A percentile compares a stretch with the other conserved stretches of the same genome.
Conservation (phyloP, 805 yeast genomes). For the Yarrowia alimentaria region DNA sequence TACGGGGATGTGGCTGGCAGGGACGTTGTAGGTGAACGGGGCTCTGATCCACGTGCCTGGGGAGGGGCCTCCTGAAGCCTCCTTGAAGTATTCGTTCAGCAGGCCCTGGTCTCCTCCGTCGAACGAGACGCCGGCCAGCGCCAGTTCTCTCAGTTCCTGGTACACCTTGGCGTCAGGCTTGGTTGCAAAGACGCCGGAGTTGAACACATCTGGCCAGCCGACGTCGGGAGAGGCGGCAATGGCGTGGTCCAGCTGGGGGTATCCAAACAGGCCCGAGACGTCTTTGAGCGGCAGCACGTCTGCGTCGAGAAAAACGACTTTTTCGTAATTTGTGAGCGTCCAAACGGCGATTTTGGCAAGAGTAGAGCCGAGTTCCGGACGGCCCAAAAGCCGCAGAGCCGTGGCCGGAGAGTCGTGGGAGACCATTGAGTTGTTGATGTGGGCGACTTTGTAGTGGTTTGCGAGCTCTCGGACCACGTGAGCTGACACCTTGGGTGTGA, state of each 20-base stretch:
- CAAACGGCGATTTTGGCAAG: constrained; percentile 59
- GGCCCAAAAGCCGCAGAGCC: constrained; percentile 39
- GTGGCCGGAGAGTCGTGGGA: background rate
- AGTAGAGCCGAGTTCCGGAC: constrained; percentile 51
- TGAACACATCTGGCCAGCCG: constrained; percentile 95
- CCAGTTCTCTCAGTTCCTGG: constrained; percentile 42
- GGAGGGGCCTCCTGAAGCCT: background rate
- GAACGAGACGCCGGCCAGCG: constrained; percentile 46
- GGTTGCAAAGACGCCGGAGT: constrained; percentile 69
- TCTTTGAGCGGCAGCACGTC: constrained; percentile 49
- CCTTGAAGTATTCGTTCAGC: constrained; percentile 65
- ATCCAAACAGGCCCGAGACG: constrained; percentile 38
- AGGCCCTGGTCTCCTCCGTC: constrained; percentile 96
- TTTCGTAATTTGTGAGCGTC: constrained; percentile 45
- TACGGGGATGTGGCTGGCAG: constrained; percentile 76
- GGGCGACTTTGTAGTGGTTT: constrained; percentile 37
- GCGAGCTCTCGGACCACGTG: constrained; percentile 31
- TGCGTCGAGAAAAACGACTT: constrained; percentile 52
- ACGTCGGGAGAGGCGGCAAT: constrained; percentile 64
- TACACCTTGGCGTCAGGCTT: constrained; percentile 52
- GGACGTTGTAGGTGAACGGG: constrained; percentile 83
- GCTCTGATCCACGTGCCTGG: constrained; percentile 64
- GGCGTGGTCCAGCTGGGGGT: background rate
- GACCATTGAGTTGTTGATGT: constrained; percentile 37
- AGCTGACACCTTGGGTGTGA: constrained; percentile 34